Conservation (phyloP, 192 early-diverging fungal species). For the Funneliformis geosporum region DNA sequence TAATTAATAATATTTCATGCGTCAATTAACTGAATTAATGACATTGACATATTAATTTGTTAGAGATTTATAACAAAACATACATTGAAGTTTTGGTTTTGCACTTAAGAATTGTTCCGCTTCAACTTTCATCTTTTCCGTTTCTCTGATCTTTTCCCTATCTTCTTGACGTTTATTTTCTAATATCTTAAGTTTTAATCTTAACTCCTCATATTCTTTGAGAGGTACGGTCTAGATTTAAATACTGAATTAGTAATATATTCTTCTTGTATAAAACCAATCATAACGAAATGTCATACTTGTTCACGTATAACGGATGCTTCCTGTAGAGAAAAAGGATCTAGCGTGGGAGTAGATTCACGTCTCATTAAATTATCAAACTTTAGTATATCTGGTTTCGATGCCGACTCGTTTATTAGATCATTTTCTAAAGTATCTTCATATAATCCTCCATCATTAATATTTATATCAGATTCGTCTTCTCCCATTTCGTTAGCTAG, state of each 20-base stretch:
- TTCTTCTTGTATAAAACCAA: neutral
- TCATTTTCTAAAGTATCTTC: slow-evolving; percentile 4
- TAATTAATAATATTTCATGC: slow-evolving; percentile 16
- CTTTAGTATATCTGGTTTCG: neutral
- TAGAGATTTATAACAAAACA: neutral
- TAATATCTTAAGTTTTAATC: slow-evolving; percentile 71
- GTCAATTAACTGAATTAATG: neutral
- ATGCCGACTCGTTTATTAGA: slow-evolving; percentile 1
- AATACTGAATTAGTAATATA: neutral
- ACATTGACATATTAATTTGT: neutral
- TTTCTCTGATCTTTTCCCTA: slow-evolving; percentile 67
- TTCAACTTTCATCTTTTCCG: slow-evolving; percentile 71
- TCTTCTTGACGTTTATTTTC: slow-evolving; percentile 85
- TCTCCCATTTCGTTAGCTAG: neutral
- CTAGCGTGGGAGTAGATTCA: slow-evolving; percentile 25
- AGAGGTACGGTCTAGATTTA: slow-evolving; percentile 49
- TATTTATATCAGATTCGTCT: neutral
- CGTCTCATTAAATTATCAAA: neutral
- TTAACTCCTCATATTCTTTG: slow-evolving; percentile 80
- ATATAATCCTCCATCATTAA: neutral
- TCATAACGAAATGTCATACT: neutral
- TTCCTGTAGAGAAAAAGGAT: slow-evolving; percentile 33
- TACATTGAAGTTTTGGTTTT: slow-evolving; percentile 67
- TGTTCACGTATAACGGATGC: slow-evolving; percentile 24
- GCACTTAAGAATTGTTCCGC: slow-evolving; percentile 68